Evolutionary conservation across 495 filamentous ascomycete species (phyloP).

Genomic region (Penicillium coprophilum): DNA sequence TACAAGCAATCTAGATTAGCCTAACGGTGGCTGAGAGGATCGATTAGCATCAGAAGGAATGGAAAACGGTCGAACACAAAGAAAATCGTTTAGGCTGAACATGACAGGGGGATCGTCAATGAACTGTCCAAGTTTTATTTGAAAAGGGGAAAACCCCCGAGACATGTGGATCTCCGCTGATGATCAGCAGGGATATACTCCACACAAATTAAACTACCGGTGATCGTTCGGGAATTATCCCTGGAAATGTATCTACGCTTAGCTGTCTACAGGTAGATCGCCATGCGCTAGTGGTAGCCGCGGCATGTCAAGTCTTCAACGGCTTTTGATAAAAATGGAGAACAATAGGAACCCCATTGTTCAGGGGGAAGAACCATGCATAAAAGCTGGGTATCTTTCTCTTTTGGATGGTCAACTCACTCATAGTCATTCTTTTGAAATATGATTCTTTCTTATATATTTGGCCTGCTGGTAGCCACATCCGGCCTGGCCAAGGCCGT

Average conservation of each 20-base stretch:
- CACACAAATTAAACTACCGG: neutral
- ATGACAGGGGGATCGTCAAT: no score
- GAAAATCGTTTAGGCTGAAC: no score
- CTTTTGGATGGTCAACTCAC: neutral
- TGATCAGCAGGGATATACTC: neutral
- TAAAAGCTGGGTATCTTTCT: neutral
- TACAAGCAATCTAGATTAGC: no score
- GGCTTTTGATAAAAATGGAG: conserved; percentile 2
- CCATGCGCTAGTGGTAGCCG: neutral
- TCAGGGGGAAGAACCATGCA: neutral
- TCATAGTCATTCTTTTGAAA: conserved; percentile 3
- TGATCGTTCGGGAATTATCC: neutral
- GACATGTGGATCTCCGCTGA: neutral
- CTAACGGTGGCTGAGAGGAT: no score
- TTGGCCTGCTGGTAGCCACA: neutral
- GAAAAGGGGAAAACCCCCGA: neutral
- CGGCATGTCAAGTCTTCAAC: neutral
- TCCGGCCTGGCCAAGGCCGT: conserved; percentile 26
- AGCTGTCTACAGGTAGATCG: neutral
- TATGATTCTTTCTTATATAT: conserved; percentile 4
- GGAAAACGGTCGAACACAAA: no score
- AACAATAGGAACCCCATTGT: neutral
- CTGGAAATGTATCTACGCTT: neutral
- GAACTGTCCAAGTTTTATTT: neutral
- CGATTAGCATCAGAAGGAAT: no score